Base-by-base conservation (phyloP, 805 yeast species). In the Yamadazyma paraphyllophila region DNA sequence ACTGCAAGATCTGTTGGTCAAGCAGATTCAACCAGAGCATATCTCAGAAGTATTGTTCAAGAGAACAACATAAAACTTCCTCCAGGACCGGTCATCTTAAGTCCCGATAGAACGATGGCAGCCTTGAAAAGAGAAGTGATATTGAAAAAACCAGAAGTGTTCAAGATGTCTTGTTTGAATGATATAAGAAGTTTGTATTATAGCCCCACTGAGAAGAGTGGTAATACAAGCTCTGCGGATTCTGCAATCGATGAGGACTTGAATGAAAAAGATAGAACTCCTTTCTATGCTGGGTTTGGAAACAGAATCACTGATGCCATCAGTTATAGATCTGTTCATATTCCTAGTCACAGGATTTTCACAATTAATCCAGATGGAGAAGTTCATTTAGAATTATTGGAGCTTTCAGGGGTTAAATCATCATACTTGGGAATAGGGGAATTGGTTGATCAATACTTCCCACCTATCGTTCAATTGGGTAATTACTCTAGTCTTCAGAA, bases 201-300 rank as follows among this genome's bases (percentile, higher is more conserved):
- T 47, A 24, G 25, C 15, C 11, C 25, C 8, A 39, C 26, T n/a
- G 40, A 31, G 7, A 54, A 31, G 29, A 24, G 25, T 7, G 14
- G n/a, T 7, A 32, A 39, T 11, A 37, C 20, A 16, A 25, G 10
- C 3, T 16, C 31, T 4, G 12, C 26, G 12, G 33, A 32, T 25
- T 39, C 38, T n/a, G 20, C 27, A 2, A 33, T 9, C 20, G 34
- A 26, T 25, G 16, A 32, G 10, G 36, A 39, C 15, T 42, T 16
- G 4, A 42, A 16, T 20, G 62, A 71, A 12, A 80, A 76, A 34
- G 77, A 71, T 29, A 69, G 78, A 39, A 85, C 92, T 0, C 97
- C 97, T 3, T 94, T 94, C 59, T 90, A 88, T 64, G 99, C 99
- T 11, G 99, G 99, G 0, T 94, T 94, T 64, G 99, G 99, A 26